Evolutionary conservation across 805 yeast genomes (phyloP).

Genomic region (Pichia insulana): DNA sequence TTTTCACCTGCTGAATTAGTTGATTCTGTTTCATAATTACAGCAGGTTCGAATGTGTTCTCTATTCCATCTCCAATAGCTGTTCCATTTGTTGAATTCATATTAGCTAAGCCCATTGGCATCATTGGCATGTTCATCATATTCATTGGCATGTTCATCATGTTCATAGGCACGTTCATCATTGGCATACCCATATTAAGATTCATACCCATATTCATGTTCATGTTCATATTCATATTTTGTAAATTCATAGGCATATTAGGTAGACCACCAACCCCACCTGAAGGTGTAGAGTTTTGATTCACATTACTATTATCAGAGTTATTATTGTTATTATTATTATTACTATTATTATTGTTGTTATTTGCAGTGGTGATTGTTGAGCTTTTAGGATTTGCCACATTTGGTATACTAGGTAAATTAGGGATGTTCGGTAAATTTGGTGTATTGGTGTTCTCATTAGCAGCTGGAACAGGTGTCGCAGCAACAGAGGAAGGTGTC

Average conservation of each 20-base stretch:
- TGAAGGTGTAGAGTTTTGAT: too few species aligned
- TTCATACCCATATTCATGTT: slow-evolving; percentile 1
- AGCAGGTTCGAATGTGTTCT: slow-evolving; percentile 9
- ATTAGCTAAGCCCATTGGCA: not conserved
- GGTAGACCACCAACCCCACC: not conserved
- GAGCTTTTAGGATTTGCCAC: not conserved
- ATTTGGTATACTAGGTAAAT: not conserved
- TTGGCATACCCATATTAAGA: not conserved
- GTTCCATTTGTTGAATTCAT: not conserved
- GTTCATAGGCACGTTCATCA: not conserved
- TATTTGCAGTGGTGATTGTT: too few species aligned
- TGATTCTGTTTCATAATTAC: slow-evolving; percentile 12
- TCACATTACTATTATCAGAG: not conserved
- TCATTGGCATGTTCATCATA: slow-evolving; percentile 5
- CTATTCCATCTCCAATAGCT: not conserved
- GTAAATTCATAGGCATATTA: not conserved
- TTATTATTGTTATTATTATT: not conserved
- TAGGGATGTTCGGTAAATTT: not conserved
- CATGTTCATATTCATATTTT: not conserved
- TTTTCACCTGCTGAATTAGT: slow-evolving; percentile 12
- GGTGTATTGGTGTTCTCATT: not conserved
- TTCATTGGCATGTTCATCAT: slow-evolving; percentile 5
- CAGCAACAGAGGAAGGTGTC: not conserved
- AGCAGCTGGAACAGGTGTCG: not conserved
- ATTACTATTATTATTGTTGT: too few species aligned